Conservation (phyloP, 352 stramenopile genomes). For the Globisporangium canariense region DNA sequence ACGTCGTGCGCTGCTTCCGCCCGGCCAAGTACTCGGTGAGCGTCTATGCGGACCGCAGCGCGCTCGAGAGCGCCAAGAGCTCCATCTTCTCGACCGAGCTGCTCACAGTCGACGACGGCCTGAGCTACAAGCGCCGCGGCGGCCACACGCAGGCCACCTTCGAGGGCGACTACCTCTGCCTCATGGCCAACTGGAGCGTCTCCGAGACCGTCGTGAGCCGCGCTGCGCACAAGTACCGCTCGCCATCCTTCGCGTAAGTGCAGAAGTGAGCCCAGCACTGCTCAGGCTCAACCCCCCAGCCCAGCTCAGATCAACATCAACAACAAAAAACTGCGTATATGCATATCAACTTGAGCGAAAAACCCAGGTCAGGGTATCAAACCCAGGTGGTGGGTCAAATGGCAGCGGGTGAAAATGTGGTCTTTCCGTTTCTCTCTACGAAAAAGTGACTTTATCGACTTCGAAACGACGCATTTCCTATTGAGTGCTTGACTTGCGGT, state of each 20-base stretch:
- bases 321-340: no score
- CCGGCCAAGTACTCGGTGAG: conserved; percentile 97
- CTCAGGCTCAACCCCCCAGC: no score
- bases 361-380: no score
- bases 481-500: no score
- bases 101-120: conserved; percentile 67
- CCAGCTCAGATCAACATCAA: no score
- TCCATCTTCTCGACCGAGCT: conserved; percentile 75
- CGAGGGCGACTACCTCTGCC: conserved; percentile 80
- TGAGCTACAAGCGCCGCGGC: conserved; percentile 79
- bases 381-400: no score
- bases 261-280: no score
- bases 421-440: no score
- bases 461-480: no score
- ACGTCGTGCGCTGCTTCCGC: conserved; percentile 97
- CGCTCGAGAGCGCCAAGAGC: conserved; percentile 60
- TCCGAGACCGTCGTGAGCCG: conserved; percentile 43
- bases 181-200: conserved; percentile 78
- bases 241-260: conserved; percentile 66
- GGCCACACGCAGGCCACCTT: conserved; percentile 84
- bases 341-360: no score
- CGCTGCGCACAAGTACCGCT: conserved; percentile 63
- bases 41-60: conserved; percentile 92
- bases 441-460: no score
- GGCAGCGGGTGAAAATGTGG: no score